phyloP scores from a whole-genome alignment of 345 rosid species.

The Corchorus capsularis region DNA sequence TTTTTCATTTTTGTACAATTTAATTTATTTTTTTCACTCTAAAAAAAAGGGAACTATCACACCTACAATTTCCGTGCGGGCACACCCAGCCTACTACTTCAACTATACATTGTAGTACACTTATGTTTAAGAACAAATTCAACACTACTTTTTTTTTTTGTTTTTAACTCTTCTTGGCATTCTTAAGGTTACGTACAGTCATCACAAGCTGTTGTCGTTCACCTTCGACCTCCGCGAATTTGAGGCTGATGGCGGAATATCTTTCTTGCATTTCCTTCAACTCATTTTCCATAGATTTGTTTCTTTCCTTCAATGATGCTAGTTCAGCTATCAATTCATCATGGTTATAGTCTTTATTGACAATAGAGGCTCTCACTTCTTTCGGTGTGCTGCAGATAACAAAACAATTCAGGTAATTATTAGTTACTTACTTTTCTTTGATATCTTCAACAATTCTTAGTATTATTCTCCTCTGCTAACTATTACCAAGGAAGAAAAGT shows the following conservation, averaged over 20 bases:
- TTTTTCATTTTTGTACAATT: constrained; percentile 38
- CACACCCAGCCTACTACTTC: constrained; percentile 19
- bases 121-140: constrained; percentile 31
- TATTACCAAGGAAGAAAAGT: constrained; percentile 1
- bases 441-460: neutral
- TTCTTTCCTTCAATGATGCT: constrained; percentile 53
- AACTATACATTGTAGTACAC: constrained; percentile 43
- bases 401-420: neutral
- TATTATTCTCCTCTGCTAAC: neutral
- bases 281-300: constrained; percentile 65
- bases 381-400: constrained; percentile 30
- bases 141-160: neutral
- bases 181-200: constrained; percentile 77
- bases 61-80: constrained; percentile 7
- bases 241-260: constrained; percentile 86
- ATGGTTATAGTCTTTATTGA: constrained; percentile 15
- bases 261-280: constrained; percentile 89
- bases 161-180: constrained; percentile 49
- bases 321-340: constrained; percentile 46
- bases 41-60: constrained; percentile 17
- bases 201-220: constrained; percentile 95
- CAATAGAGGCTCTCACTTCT: constrained; percentile 21
- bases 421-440: constrained; percentile 5
- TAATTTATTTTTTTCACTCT: constrained; percentile 36
- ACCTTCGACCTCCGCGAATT: constrained; percentile 97